Percentiles rank a stretch among this genome's conserved stretches.
phyloP scores from a whole-genome alignment of 805 yeast species.

The Saccharomyces paradoxus region DNA sequence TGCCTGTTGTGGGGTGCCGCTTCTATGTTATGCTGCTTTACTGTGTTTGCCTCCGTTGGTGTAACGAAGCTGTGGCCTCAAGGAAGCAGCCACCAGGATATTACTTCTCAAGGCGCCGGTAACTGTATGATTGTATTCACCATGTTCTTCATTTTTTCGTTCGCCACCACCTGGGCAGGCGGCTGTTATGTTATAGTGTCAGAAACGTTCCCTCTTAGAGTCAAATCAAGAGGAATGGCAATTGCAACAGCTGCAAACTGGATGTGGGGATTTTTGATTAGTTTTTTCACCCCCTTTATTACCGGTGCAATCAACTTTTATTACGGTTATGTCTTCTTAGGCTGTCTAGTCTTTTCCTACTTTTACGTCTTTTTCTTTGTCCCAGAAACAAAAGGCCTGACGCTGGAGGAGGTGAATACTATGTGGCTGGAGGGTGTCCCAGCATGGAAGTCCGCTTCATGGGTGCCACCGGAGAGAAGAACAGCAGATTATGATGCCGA shows the following conservation, averaged over 20 bases:
- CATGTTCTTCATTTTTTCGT: slow-evolving; percentile 59
- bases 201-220: slow-evolving; percentile 66
- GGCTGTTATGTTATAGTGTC: slow-evolving; percentile 55
- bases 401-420: slow-evolving; percentile 67
- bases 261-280: slow-evolving; percentile 55
- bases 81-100: slow-evolving; percentile 28
- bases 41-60: slow-evolving; percentile 52
- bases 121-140: slow-evolving; percentile 63
- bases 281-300: slow-evolving; percentile 63
- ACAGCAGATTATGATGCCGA: slow-evolving; percentile 13
- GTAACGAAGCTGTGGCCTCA: slow-evolving; percentile 36
- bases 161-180: slow-evolving; percentile 72
- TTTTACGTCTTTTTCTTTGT: slow-evolving; percentile 60
- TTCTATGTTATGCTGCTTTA: slow-evolving; percentile 39
- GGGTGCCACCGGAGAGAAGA: slow-evolving; percentile 39
- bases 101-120: slow-evolving; percentile 49
- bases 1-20: slow-evolving; percentile 41
- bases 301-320: slow-evolving; percentile 53
- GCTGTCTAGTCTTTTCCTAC: slow-evolving; percentile 43
- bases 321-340: slow-evolving; percentile 53
- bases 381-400: slow-evolving; percentile 67
- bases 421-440: slow-evolving; percentile 35
- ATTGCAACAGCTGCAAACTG: slow-evolving; percentile 55
- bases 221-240: slow-evolving; percentile 47
- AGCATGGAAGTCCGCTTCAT: slow-evolving; percentile 38